phyloP scores from a whole-genome alignment of 2,329 filamentous ascomycete species.

The Trichoderma sp. region DNA sequence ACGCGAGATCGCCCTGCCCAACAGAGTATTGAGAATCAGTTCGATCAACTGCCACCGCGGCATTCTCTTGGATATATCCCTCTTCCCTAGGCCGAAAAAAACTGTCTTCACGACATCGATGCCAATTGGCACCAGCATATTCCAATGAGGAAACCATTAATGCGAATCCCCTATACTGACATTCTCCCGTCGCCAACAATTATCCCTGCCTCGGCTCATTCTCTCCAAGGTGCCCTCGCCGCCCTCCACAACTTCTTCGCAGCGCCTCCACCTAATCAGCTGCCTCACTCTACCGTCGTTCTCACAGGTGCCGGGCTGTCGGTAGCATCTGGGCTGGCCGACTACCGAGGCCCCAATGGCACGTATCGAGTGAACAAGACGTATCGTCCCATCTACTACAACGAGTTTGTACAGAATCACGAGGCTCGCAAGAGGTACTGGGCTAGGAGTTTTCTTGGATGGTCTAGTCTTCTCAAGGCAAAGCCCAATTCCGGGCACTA shows the following conservation, averaged over 20 bases:
- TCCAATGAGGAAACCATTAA: slow-evolving; percentile 66
- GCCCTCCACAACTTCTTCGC: slow-evolving; percentile 77
- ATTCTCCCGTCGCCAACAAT: slow-evolving; percentile 73
- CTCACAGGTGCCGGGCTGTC: slow-evolving; percentile 86
- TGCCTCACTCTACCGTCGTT: slow-evolving; percentile 49
- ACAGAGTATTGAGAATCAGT: background rate
- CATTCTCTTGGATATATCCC: background rate
- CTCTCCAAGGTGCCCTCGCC: slow-evolving; percentile 68
- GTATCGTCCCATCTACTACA: slow-evolving; percentile 88
- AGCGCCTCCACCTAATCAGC: slow-evolving; percentile 51
- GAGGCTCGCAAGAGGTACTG: slow-evolving; percentile 90
- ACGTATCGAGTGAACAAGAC: slow-evolving; percentile 90
- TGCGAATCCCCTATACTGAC: slow-evolving; percentile 89
- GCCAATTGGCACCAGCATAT: slow-evolving; percentile 3
- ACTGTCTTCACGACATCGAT: background rate
- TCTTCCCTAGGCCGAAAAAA: background rate
- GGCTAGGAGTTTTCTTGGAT: slow-evolving; percentile 91
- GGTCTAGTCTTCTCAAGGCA: slow-evolving; percentile 78
- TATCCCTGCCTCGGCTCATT: slow-evolving; percentile 69
- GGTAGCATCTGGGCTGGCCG: slow-evolving; percentile 86
- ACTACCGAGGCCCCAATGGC: slow-evolving; percentile 86
- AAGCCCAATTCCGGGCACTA: slow-evolving; percentile 76
- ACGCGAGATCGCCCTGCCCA: background rate
- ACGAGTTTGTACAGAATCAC: slow-evolving; percentile 81
- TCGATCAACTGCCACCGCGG: background rate